Conservation (phyloP, 2,329 filamentous ascomycete species). For the Diplodia seriata region DNA sequence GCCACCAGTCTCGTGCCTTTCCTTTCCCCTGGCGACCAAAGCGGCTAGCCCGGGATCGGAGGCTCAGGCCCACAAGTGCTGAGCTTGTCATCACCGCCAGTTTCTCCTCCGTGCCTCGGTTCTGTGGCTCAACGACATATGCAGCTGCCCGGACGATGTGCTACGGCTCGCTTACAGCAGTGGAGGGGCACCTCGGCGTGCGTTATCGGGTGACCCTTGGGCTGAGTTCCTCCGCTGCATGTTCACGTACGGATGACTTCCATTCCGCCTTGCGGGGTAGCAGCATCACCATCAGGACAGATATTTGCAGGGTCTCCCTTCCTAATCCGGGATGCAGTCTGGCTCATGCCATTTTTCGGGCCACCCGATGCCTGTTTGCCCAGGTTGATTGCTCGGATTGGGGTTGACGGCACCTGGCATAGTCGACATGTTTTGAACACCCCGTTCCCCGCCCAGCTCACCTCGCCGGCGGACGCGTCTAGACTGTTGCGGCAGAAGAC, state of each 20-base stretch:
- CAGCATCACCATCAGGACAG: not conserved
- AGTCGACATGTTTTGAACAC: not conserved
- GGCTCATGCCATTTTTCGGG: not conserved
- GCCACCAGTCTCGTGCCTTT: slow-evolving; percentile 8
- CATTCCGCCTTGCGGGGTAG: not conserved
- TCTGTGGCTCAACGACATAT: not conserved
- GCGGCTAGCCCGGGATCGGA: slow-evolving; percentile 26
- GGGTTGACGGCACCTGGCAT: no score
- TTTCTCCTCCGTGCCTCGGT: not conserved
- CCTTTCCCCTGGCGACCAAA: slow-evolving; percentile 17
- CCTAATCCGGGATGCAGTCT: not conserved
- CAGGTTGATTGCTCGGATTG: not conserved
- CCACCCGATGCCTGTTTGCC: not conserved
- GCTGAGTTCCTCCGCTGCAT: slow-evolving; percentile 11
- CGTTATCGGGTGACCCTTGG: not conserved
- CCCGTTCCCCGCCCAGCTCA: not conserved
- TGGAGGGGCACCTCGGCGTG: not conserved
- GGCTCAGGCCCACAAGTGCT: slow-evolving; percentile 2
- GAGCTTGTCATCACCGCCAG: slow-evolving; percentile 1
- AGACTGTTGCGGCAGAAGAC: not conserved
- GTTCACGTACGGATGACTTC: slow-evolving; percentile 9
- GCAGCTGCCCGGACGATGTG: not conserved
- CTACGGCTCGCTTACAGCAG: not conserved
- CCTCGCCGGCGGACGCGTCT: not conserved
- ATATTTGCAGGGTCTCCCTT: not conserved